Evolutionary conservation across 2,329 filamentous ascomycete species (phyloP).

Genomic region (Sclerotinia borealis): DNA sequence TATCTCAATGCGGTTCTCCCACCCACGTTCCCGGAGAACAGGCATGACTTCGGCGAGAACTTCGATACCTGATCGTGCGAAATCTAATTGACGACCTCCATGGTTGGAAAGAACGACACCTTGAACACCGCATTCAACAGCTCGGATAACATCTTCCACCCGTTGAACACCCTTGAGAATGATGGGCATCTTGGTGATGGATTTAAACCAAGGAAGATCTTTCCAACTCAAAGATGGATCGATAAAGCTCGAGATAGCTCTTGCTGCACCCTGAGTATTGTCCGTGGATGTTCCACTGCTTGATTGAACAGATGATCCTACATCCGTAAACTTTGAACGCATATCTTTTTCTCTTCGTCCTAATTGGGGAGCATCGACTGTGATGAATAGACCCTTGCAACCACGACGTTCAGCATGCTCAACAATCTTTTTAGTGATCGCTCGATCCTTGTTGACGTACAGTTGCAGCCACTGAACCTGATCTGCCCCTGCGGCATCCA

Average conservation of each 20-base stretch:
- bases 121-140: slow-evolving; percentile 75
- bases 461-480: slow-evolving; percentile 97
- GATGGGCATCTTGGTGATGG: slow-evolving; percentile 90
- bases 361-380: slow-evolving; percentile 92
- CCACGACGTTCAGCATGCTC: slow-evolving; percentile 85
- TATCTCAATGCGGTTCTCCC: slow-evolving; percentile 74
- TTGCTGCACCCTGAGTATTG: slow-evolving; percentile 83
- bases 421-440: slow-evolving; percentile 84
- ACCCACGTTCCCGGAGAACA: slow-evolving; percentile 65
- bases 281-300: slow-evolving; percentile 65
- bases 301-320: slow-evolving; percentile 73
- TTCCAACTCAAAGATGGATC: slow-evolving; percentile 91
- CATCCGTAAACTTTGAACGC: slow-evolving; percentile 84
- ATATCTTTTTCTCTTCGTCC: slow-evolving; percentile 96
- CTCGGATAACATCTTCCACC: slow-evolving; percentile 87
- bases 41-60: slow-evolving; percentile 92
- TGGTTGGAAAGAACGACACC: slow-evolving; percentile 95
- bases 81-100: slow-evolving; percentile 89
- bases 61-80: slow-evolving; percentile 82
- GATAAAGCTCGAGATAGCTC: slow-evolving; percentile 95
- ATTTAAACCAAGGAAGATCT: slow-evolving; percentile 88
- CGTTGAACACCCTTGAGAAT: slow-evolving; percentile 95
- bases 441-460: slow-evolving; percentile 89
- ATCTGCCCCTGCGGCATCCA: slow-evolving; percentile 72
- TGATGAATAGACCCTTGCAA: slow-evolving; percentile 96